A percentile compares a stretch with the other conserved stretches of the same genome.
Conservation (phyloP, 768 basidiomycete genomes). For the Hortiboletus flavorubellus region DNA sequence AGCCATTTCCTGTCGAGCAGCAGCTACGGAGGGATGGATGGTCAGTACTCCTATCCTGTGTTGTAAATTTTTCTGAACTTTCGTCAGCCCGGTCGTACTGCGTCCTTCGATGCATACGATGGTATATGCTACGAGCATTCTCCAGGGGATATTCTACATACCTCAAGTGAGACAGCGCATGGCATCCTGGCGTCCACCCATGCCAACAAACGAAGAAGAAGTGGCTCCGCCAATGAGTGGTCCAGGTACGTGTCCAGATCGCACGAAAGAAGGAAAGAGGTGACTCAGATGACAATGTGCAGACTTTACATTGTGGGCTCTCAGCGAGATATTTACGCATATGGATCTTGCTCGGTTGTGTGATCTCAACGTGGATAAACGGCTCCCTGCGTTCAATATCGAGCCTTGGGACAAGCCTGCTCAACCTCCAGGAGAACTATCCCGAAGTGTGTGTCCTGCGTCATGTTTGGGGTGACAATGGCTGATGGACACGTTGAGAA, state of each 20-base stretch:
- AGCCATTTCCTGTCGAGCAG: conserved; percentile 50
- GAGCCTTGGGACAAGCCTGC: conserved; percentile 36
- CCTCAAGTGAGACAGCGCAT: conserved; percentile 60
- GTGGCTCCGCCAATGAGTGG: conserved; percentile 29
- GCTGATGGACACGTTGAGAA: conserved; percentile 33
- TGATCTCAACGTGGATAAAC: conserved; percentile 51
- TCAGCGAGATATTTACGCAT: conserved; percentile 66
- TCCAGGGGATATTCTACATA: conserved; percentile 55
- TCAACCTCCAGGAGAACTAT: conserved; percentile 41
- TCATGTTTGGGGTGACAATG: conserved; percentile 2
- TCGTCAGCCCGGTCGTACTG: conserved; percentile 62
- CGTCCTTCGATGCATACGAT: conserved; percentile 51
- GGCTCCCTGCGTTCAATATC: conserved; percentile 46
- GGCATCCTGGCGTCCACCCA: conserved; percentile 35
- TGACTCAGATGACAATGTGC: background rate
- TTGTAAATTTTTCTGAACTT: conserved; percentile 1
- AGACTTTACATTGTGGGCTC: conserved; percentile 52
- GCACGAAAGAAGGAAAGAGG: background rate
- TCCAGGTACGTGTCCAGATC: conserved; percentile 35
- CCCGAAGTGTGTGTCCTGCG: conserved; percentile 33
- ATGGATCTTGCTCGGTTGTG: conserved; percentile 64
- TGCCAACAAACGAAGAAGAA: conserved; percentile 16
- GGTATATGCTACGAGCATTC: conserved; percentile 59
- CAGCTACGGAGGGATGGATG: conserved; percentile 54
- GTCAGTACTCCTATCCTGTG: conserved; percentile 39